Evolutionary conservation across 148 eudicot genomes (phyloP).

Genomic region (Tetragonia tetragonoides): DNA sequence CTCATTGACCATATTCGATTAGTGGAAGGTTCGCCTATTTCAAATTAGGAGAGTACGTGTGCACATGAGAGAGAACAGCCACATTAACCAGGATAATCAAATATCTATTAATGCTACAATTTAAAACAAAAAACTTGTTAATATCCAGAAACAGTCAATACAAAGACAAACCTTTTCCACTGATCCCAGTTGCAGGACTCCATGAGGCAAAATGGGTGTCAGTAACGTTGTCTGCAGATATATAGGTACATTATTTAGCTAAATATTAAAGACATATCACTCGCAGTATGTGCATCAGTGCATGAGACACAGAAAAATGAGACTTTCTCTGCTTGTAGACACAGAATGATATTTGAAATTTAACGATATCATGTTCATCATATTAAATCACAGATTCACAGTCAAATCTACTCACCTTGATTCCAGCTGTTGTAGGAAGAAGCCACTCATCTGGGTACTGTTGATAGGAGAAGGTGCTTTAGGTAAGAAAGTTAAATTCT

Average conservation of each 20-base stretch:
- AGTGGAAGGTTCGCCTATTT: not conserved
- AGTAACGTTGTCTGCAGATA: slow-evolving; percentile 71
- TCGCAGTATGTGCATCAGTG: not conserved
- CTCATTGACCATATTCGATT: not conserved
- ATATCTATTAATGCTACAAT: not conserved
- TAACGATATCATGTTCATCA: not conserved
- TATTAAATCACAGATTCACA: not conserved
- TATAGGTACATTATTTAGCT: not conserved
- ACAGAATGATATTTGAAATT: not conserved
- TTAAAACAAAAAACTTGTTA: not conserved
- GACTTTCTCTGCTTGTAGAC: not conserved
- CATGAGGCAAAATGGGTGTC: slow-evolving; percentile 57
- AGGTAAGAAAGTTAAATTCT: not conserved
- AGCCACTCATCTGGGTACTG: slow-evolving; percentile 72
- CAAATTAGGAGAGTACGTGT: too few species aligned
- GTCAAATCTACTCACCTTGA: slow-evolving; percentile 48
- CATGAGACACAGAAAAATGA: not conserved
- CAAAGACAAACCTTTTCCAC: slow-evolving; percentile 50
- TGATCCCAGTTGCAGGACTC: slow-evolving; percentile 82
- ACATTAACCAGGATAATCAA: not conserved
- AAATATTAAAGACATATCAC: too few species aligned
- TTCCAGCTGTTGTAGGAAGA: slow-evolving; percentile 58
- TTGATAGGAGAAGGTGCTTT: slow-evolving; percentile 15
- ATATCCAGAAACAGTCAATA: not conserved
- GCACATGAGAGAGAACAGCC: not conserved